A percentile compares a stretch with the other conserved stretches of the same genome.
phyloP scores from a whole-genome alignment of 495 filamentous ascomycete species.

The Cudoniella acicularis region DNA sequence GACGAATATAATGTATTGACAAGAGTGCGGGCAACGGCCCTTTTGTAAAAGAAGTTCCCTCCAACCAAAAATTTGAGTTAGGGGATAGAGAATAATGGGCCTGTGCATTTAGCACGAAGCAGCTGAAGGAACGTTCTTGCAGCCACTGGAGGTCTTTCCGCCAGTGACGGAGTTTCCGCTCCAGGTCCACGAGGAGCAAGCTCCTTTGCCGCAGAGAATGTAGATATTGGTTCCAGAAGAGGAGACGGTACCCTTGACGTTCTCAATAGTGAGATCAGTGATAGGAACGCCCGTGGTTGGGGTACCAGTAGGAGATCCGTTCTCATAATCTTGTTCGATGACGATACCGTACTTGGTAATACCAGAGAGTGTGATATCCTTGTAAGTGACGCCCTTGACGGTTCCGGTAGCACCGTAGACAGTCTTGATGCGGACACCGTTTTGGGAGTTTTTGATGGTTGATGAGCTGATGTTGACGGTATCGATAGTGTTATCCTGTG shows the following conservation, averaged over 20 bases:
- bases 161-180: conserved; percentile 41
- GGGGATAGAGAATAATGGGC: not conserved
- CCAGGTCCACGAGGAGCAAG: conserved; percentile 49
- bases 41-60: not conserved
- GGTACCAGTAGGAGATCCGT: conserved; percentile 56
- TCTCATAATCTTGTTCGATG: conserved; percentile 68
- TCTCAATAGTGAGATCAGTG: conserved; percentile 50
- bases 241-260: conserved; percentile 48
- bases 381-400: conserved; percentile 56
- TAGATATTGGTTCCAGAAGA: conserved; percentile 43
- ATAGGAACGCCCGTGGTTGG: conserved; percentile 61
- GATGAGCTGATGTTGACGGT: conserved; percentile 51
- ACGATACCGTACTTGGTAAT: conserved; percentile 62
- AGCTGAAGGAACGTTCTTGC: conserved; percentile 38
- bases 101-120: not conserved
- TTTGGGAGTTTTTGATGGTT: conserved; percentile 49
- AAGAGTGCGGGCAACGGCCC: not conserved
- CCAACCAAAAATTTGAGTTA: not conserved
- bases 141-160: conserved; percentile 40
- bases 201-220: conserved; percentile 49
- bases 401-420: conserved; percentile 51
- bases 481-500: conserved; percentile 54
- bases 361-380: conserved; percentile 52
- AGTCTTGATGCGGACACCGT: conserved; percentile 63
- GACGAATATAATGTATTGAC: not conserved